These are phyloP conservation scores for Puccinia triticina DNA, from an alignment of 1,284 basidiomycete species.

Conservation along the genomic window DNA sequence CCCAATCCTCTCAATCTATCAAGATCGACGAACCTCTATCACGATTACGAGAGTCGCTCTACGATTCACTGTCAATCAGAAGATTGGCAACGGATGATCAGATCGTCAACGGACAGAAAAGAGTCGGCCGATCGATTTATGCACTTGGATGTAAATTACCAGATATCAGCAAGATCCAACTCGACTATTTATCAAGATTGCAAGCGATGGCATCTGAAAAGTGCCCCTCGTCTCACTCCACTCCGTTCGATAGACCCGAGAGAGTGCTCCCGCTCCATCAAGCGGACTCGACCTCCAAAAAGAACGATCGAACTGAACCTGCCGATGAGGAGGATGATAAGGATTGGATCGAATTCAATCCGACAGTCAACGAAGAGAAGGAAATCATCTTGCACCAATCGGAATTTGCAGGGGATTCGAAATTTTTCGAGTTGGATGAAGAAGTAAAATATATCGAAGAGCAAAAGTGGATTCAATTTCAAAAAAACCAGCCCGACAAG, in stretches of 20 bases:
- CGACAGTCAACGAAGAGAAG: constrained; percentile 41
- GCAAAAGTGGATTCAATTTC: constrained; percentile 24
- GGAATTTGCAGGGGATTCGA: constrained; percentile 15
- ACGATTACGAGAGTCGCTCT: constrained; percentile 32
- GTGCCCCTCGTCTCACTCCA: neutral
- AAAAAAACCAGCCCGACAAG: neutral
- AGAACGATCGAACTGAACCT: neutral
- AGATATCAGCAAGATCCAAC: constrained; percentile 38
- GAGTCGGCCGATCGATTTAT: constrained; percentile 33
- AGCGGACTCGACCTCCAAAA: neutral
- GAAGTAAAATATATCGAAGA: constrained; percentile 48
- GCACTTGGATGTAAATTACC: constrained; percentile 46
- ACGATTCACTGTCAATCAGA: constrained; percentile 15
- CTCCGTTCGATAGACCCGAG: constrained; percentile 26
- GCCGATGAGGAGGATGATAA: neutral
- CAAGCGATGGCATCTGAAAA: constrained; percentile 22
- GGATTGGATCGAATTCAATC: constrained; percentile 51
- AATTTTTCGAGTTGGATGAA: constrained; percentile 37
- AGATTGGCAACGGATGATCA: constrained; percentile 35
- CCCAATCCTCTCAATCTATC: neutral
- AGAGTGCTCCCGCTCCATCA: neutral
- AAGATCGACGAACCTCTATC: neutral
- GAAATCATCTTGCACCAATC: constrained; percentile 19
- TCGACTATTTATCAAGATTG: constrained; percentile 36
- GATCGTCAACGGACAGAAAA: constrained; percentile 3